phyloP scores from a whole-genome alignment of 805 yeast species.

The Candida berthetii region DNA sequence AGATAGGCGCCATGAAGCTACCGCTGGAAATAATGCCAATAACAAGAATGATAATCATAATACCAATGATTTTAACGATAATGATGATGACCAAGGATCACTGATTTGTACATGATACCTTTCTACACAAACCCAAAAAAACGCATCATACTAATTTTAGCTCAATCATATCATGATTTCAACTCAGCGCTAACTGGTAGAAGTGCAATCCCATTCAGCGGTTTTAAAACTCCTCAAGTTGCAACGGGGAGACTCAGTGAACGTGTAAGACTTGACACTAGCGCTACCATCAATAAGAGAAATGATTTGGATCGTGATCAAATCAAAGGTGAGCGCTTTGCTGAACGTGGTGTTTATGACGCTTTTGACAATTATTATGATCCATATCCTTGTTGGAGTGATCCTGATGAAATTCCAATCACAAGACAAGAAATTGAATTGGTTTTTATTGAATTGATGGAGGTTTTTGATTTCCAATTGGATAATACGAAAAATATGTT shows the following conservation, averaged over 20 bases:
- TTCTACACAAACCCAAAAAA: too few relatives aligned
- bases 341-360: slow-evolving; percentile 35
- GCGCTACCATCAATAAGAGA: slow-evolving; percentile 3
- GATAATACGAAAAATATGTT: slow-evolving; percentile 64
- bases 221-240: slow-evolving; percentile 90
- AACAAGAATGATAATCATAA: too few relatives aligned
- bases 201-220: slow-evolving; percentile 71
- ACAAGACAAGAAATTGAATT: slow-evolving; percentile 47
- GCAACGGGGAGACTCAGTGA: slow-evolving; percentile 66
- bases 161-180: slow-evolving; percentile 7
- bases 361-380: slow-evolving; percentile 37
- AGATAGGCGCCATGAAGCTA: too few relatives aligned
- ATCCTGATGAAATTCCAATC: slow-evolving; percentile 36
- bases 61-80: too few relatives aligned
- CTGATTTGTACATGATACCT: slow-evolving; percentile 2
- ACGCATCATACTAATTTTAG: too few relatives aligned
- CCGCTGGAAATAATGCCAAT: too few relatives aligned
- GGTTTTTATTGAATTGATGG: slow-evolving; percentile 44
- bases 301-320: slow-evolving; percentile 20
- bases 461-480: slow-evolving; percentile 61
- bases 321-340: slow-evolving; percentile 28
- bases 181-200: slow-evolving; percentile 23
- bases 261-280: slow-evolving; percentile 24
- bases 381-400: slow-evolving; percentile 48
- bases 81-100: too few relatives aligned